Base-by-base conservation (phyloP, 495 filamentous ascomycete species). In the Aspergillus olivimuriae region DNA sequence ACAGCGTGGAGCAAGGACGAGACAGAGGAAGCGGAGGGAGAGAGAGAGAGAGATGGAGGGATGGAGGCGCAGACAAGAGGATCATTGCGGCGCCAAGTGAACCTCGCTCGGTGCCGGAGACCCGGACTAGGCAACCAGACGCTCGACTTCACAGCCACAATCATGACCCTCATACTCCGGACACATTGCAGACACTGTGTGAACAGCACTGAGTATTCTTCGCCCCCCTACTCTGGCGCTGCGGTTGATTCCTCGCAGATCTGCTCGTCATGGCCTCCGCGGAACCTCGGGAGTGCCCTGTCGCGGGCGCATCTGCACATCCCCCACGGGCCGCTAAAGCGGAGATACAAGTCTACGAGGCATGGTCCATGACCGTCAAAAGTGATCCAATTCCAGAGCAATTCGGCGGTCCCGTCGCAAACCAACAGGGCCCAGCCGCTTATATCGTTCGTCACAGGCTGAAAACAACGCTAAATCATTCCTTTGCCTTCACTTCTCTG, bases 401-500 rank as follows among this genome's bases (percentile, higher is more conserved):
- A n/a, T n/a, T n/a, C n/a, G n/a, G n/a, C n/a, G n/a, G n/a, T n/a
- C n/a, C n/a, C n/a, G n/a, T n/a, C n/a, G n/a, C 24, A 28, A 5
- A 6, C 11, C 6, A 37, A 37, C 34, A 19, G 17, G 14, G 12
- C 45, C 50, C 44, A 52, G 45, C 37, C 44, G 31, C 44, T 51
- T 39, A 47, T 39, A 42, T 52, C 50, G 46, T 48, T 46, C 44
- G 44, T 44, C 45, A 38, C 39, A 48, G 23, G 36, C 32, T 39
- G 38, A 47, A 48, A 43, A 45, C 42, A 48, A 44, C 45, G 46
- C 50, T 49, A 43, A 53, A 46, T 14, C 15, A 22, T 24, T 31
- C 39, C 41, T 41, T 30, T 35, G 48, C 45, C 37, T 44, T n/a
- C n/a, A n/a, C n/a, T n/a, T 41, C 35, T 40, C 35, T 40, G 36